Percentiles rank a stretch among this genome's conserved stretches.
These are phyloP conservation scores for Cytospora chrysosperma DNA, from an alignment of 2,329 filamentous ascomycete genomes.

Conservation along the genomic window DNA sequence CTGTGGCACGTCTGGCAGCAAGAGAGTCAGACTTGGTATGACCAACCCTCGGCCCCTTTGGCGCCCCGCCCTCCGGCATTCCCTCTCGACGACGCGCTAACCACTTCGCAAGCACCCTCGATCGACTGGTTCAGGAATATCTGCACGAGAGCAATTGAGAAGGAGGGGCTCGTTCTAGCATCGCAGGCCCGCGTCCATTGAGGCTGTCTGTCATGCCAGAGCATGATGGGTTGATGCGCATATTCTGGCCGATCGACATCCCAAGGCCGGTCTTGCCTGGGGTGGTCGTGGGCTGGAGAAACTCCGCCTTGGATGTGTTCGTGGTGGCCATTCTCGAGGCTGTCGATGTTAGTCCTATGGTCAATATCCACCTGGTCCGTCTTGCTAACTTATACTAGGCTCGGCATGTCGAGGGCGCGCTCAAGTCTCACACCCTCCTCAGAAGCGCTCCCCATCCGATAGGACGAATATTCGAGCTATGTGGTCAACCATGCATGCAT, in stretches of 20 bases:
- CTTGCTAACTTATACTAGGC: conserved; percentile 48
- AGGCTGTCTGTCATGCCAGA: conserved; percentile 58
- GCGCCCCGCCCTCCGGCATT: conserved; percentile 17
- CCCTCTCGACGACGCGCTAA: conserved; percentile 28
- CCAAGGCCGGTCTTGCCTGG: conserved; percentile 70
- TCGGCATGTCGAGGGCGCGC: conserved; percentile 80
- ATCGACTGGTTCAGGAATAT: conserved; percentile 75
- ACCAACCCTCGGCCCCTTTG: conserved; percentile 28
- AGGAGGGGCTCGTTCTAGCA: conserved; percentile 88
- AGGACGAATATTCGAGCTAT: conserved; percentile 77
- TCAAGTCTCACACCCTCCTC: conserved; percentile 80
- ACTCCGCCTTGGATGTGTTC: conserved; percentile 86
- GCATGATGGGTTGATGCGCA: conserved; percentile 88
- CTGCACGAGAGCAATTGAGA: conserved; percentile 90
- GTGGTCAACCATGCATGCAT: conserved; percentile 78
- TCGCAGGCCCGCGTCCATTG: conserved; percentile 31
- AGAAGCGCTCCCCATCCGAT: conserved; percentile 79
- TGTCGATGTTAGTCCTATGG: conserved; percentile 67
- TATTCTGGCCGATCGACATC: conserved; percentile 96
- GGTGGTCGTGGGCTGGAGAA: conserved; percentile 92
- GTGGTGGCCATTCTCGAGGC: conserved; percentile 87
- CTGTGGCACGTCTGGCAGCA: conserved; percentile 77
- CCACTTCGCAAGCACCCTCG: conserved; percentile 69
- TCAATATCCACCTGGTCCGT: conserved; percentile 17
- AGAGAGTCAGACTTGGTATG: conserved; percentile 78